Conservation (phyloP, 441 rosid species). For the Erodium trifolium region DNA sequence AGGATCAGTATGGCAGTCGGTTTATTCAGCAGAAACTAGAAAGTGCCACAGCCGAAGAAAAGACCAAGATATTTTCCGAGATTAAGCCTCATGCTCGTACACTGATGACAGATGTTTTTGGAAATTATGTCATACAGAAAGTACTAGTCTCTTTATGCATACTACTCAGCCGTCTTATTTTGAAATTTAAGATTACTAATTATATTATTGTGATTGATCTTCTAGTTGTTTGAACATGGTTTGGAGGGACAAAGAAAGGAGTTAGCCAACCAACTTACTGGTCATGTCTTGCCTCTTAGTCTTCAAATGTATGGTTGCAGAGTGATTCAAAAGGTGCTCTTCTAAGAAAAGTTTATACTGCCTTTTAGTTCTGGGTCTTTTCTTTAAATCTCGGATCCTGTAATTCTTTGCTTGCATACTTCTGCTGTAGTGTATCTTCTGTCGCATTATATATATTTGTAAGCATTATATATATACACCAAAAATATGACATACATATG, state of each 20-base stretch:
- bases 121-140: constrained; percentile 90
- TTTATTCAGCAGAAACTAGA: constrained; percentile 91
- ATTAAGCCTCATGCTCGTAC: constrained; percentile 71
- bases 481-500: background rate
- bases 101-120: constrained; percentile 87
- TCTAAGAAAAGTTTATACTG: background rate
- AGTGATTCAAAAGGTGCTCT: background rate
- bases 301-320: constrained; percentile 39
- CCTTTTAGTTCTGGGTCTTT: constrained; percentile 16
- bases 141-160: constrained; percentile 25
- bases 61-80: constrained; percentile 72
- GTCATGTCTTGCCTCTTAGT: constrained; percentile 68
- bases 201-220: background rate
- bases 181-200: background rate
- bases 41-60: constrained; percentile 70
- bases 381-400: constrained; percentile 11
- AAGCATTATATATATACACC: background rate
- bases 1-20: constrained; percentile 91
- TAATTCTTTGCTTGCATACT: background rate
- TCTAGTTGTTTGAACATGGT: constrained; percentile 82
- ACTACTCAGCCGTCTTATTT: background rate
- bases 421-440: background rate
- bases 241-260: constrained; percentile 54
- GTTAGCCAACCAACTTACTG: constrained; percentile 56
- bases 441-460: constrained; percentile 28